Evolutionary conservation across 495 filamentous ascomycete species (phyloP).

Genomic region (Daldinia childiae): DNA sequence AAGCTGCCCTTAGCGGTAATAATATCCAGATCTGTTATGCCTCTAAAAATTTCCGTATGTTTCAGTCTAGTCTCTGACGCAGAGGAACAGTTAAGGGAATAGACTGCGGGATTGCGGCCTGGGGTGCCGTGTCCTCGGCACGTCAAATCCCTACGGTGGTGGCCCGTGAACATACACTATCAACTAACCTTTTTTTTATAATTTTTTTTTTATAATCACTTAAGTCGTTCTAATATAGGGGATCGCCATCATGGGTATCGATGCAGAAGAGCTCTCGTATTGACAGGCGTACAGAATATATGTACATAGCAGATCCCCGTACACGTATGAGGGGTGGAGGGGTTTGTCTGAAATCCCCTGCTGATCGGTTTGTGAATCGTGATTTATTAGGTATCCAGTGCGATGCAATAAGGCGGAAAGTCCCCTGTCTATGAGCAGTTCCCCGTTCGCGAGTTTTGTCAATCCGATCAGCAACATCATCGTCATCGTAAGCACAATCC

Average conservation of each 20-base stretch:
- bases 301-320: slow-evolving; percentile 25
- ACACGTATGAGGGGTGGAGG: slow-evolving; percentile 36
- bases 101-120: slow-evolving; percentile 37
- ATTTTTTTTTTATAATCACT: neutral
- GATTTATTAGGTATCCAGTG: slow-evolving; percentile 27
- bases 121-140: slow-evolving; percentile 22
- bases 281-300: slow-evolving; percentile 21
- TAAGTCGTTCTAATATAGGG: slow-evolving; percentile 13
- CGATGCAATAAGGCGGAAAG: slow-evolving; percentile 20
- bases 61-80: slow-evolving; percentile 30
- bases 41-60: slow-evolving; percentile 20
- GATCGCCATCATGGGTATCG: slow-evolving; percentile 39
- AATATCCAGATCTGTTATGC: slow-evolving; percentile 19
- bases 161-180: slow-evolving; percentile 35
- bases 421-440: slow-evolving; percentile 11
- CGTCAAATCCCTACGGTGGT: slow-evolving; percentile 9
- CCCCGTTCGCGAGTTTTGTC: slow-evolving; percentile 1
- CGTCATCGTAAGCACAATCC: slow-evolving; percentile 19
- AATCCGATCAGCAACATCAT: slow-evolving; percentile 14
- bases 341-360: slow-evolving; percentile 37
- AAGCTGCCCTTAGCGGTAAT: slow-evolving; percentile 8
- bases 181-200: neutral
- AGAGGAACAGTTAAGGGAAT: slow-evolving; percentile 23
- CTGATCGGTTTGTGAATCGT: slow-evolving; percentile 39
- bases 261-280: slow-evolving; percentile 28